These are phyloP conservation scores for Malus sylvestris DNA, from an alignment of 306 rosid species.

Conservation along the genomic window DNA sequence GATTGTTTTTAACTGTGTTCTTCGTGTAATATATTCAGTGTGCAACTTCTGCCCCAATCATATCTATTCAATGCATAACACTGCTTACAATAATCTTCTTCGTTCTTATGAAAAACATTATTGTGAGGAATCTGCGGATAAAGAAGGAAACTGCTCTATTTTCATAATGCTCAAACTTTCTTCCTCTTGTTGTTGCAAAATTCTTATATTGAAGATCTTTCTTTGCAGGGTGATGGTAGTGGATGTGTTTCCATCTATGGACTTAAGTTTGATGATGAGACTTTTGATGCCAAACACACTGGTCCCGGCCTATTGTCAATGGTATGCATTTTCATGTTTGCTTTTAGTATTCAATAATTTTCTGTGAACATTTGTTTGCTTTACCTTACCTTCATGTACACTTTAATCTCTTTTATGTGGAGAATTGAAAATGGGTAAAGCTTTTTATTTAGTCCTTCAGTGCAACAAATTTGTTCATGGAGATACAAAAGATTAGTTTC, in stretches of 20 bases:
- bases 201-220: neutral
- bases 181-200: neutral
- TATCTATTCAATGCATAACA: neutral
- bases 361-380: neutral
- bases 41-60: neutral
- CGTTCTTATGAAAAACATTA: neutral
- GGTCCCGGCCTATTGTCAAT: constrained; percentile 92
- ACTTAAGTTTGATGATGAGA: constrained; percentile 83
- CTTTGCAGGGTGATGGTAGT: constrained; percentile 91
- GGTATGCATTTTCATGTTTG: constrained; percentile 41
- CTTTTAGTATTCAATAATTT: neutral
- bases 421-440: neutral
- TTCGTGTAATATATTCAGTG: neutral
- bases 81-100: neutral
- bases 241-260: constrained; percentile 94
- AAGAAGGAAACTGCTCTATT: neutral
- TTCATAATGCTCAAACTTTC: neutral
- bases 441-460: neutral
- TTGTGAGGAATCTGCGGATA: neutral
- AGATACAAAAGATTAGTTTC: neutral
- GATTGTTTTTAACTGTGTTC: neutral
- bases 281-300: constrained; percentile 88
- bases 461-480: neutral
- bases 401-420: neutral
- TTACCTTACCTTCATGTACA: neutral